These are phyloP conservation scores for Schizosaccharomyces octosporus DNA, from an alignment of 805 yeast genomes.

Conservation along the genomic window DNA sequence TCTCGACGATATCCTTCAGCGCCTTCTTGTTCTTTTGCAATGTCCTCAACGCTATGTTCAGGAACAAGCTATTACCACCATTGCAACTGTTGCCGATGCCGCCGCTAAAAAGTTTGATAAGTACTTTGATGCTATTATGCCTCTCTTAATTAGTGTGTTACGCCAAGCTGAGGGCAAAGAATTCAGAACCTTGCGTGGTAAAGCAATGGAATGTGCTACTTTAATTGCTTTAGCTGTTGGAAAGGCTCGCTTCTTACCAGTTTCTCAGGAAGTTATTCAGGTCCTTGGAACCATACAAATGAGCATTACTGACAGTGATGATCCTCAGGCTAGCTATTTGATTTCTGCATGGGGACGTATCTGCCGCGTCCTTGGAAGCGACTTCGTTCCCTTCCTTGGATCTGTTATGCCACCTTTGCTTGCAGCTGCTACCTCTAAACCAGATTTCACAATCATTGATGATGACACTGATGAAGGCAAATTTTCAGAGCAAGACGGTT, in stretches of 20 bases:
- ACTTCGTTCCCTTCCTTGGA: slow-evolving; percentile 62
- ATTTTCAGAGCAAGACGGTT: slow-evolving; percentile 61
- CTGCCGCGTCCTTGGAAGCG: slow-evolving; percentile 63
- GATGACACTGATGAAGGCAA: slow-evolving; percentile 69
- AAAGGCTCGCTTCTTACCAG: slow-evolving; percentile 57
- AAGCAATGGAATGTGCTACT: slow-evolving; percentile 87
- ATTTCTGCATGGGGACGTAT: slow-evolving; percentile 93
- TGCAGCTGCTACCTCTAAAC: slow-evolving; percentile 65
- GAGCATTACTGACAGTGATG: slow-evolving; percentile 32
- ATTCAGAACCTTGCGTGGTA: slow-evolving; percentile 60
- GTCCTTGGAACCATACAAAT: slow-evolving; percentile 51
- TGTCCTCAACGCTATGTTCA: slow-evolving; percentile 82
- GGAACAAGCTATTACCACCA: slow-evolving; percentile 89
- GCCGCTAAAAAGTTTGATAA: slow-evolving; percentile 71
- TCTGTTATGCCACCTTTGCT: slow-evolving; percentile 75
- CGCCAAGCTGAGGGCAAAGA: slow-evolving; percentile 49
- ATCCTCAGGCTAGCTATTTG: slow-evolving; percentile 63
- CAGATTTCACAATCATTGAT: slow-evolving; percentile 69
- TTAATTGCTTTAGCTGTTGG: slow-evolving; percentile 90
- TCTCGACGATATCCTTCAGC: slow-evolving; percentile 52
- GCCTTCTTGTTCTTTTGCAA: slow-evolving; percentile 50
- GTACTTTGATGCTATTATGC: slow-evolving; percentile 88
- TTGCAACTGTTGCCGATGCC: slow-evolving; percentile 91
- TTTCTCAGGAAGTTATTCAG: slow-evolving; percentile 47
- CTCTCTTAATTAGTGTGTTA: slow-evolving; percentile 55